Evolutionary conservation across 148 eudicot species (phyloP).

Genomic region (Silene conica): DNA sequence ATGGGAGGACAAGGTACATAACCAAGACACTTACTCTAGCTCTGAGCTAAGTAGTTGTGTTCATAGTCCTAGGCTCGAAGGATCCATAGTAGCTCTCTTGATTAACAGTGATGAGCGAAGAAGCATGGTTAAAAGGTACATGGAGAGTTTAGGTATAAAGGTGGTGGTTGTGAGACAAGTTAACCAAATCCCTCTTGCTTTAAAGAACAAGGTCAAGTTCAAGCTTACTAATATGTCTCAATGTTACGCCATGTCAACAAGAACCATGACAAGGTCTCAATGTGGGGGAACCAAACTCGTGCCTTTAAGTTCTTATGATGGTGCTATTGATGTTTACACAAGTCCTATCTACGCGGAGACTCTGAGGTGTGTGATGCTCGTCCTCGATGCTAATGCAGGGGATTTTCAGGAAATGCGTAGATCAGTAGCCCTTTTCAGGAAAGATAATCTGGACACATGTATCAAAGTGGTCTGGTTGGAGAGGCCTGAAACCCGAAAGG

Average conservation of each 20-base stretch:
- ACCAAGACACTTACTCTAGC: conserved; percentile 16
- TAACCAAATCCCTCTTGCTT: conserved; percentile 33
- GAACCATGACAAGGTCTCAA: conserved; percentile 11
- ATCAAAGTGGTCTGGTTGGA: conserved; percentile 70
- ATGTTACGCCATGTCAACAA: background rate
- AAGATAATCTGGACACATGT: conserved; percentile 31
- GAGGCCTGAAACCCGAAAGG: conserved; percentile 33
- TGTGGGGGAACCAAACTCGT: background rate
- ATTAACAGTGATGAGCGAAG: conserved; percentile 52
- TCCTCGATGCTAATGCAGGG: conserved; percentile 63
- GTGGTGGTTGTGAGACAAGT: conserved; percentile 34
- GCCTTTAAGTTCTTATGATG: conserved; percentile 8
- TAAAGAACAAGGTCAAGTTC: conserved; percentile 36
- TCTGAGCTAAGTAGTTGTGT: conserved; percentile 18
- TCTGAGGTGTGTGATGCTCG: conserved; percentile 37
- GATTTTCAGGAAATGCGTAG: conserved; percentile 43
- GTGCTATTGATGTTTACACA: conserved; percentile 20
- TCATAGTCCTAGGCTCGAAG: conserved; percentile 36
- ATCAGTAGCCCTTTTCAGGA: conserved; percentile 60
- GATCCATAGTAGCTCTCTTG: conserved; percentile 52
- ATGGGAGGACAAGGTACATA: background rate
- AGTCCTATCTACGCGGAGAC: conserved; percentile 19
- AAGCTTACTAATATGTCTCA: conserved; percentile 23
- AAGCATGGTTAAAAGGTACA: conserved; percentile 36
- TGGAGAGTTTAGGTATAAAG: conserved; percentile 50